Evolutionary conservation across 495 filamentous ascomycete genomes (phyloP).

Genomic region (Hypoxylon cercidicola): DNA sequence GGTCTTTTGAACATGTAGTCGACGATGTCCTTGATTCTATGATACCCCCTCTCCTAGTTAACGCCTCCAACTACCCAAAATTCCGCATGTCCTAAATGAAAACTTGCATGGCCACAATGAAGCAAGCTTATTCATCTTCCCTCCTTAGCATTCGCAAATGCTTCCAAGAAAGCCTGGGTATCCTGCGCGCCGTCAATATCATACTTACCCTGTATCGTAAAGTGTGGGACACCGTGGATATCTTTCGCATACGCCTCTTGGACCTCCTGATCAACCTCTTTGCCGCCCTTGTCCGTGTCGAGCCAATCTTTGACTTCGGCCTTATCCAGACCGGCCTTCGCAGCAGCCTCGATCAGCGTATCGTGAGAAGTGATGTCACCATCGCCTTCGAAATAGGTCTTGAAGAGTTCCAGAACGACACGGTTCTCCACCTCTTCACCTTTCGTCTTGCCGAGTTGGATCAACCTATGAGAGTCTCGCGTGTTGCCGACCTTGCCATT

Average conservation of each 20-base stretch:
- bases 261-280: constrained; percentile 76
- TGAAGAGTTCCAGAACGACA: constrained; percentile 76
- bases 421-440: constrained; percentile 65
- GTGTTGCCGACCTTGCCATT: constrained; percentile 76
- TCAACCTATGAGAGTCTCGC: constrained; percentile 76
- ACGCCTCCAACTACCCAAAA: constrained; percentile 19
- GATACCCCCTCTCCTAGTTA: constrained; percentile 38
- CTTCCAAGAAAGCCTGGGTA: constrained; percentile 60
- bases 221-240: constrained; percentile 78
- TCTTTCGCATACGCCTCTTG: constrained; percentile 56
- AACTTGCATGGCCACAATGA: neutral
- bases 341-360: constrained; percentile 68
- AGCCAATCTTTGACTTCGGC: constrained; percentile 71
- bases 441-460: constrained; percentile 72
- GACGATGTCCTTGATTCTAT: constrained; percentile 4
- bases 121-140: constrained; percentile 16
- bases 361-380: constrained; percentile 75
- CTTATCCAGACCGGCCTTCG: constrained; percentile 69
- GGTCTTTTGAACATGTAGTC: constrained; percentile 62
- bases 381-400: constrained; percentile 78
- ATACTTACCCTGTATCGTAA: constrained; percentile 70
- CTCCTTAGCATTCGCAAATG: constrained; percentile 61
- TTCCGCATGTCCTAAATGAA: neutral
- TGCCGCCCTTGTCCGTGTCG: constrained; percentile 67
- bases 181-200: constrained; percentile 73